A percentile compares a stretch with the other conserved stretches of the same genome.
Conservation (phyloP, 1,284 basidiomycete species). For the Trametes hirsuta region DNA sequence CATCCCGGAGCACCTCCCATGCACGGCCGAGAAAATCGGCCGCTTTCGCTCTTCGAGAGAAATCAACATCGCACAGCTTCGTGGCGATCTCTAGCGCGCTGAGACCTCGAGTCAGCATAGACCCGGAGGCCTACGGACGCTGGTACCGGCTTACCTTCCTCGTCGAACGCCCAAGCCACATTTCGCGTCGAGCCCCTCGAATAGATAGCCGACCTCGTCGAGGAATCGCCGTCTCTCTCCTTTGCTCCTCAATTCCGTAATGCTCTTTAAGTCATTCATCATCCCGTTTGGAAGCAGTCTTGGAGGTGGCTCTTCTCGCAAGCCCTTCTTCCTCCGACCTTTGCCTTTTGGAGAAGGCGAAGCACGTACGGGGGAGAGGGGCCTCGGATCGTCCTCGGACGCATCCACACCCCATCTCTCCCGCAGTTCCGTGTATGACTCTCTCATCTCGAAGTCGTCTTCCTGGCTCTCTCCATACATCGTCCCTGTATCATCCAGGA, state of each 20-base stretch:
- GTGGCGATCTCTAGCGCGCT: conserved; percentile 76
- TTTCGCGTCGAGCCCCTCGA: conserved; percentile 68
- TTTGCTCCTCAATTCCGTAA: conserved; percentile 75
- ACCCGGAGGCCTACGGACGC: too few species aligned
- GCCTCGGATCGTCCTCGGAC: conserved; percentile 68
- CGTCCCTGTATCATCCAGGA: conserved; percentile 27
- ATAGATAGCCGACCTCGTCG: conserved; percentile 80
- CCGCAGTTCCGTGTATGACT: conserved; percentile 71
- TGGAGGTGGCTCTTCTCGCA: conserved; percentile 34
- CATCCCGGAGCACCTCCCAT: conserved; percentile 63
- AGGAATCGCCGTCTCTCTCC: conserved; percentile 79
- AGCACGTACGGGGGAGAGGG: conserved; percentile 37
- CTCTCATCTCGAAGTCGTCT: conserved; percentile 59
- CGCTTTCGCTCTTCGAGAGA: conserved; percentile 71
- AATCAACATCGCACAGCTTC: conserved; percentile 74
- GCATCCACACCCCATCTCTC: conserved; percentile 75
- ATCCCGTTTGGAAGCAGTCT: conserved; percentile 45
- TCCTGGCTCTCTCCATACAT: conserved; percentile 39
- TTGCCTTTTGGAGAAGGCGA: conserved; percentile 34
- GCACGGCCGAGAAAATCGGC: conserved; percentile 69
- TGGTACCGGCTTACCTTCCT: conserved; percentile 51
- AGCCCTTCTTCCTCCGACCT: conserved; percentile 36
- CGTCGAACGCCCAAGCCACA: conserved; percentile 60
- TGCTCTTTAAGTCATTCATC: conserved; percentile 78
- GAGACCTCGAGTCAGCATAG: background rate